Base-by-base conservation (phyloP, 192 early-diverging fungal species). In the Coemansia sp. region DNA sequence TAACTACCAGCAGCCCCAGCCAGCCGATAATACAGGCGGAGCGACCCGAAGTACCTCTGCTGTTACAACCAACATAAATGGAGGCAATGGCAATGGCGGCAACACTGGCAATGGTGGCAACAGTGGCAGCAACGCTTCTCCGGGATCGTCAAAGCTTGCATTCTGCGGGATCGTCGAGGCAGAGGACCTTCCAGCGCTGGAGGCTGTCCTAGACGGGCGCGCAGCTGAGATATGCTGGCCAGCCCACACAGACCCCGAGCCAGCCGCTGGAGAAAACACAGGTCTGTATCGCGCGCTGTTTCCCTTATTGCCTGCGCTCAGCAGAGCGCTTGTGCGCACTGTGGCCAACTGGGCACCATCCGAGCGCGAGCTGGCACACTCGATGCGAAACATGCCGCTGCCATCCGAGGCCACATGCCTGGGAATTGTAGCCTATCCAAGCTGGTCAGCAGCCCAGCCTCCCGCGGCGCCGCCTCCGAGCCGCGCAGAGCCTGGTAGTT, bases 161-260 rank as follows among this genome's bases (percentile, higher is more conserved):
- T 62, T 73, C 46, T 66, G 70, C 50, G 71, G 71, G 30, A 53
- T 74, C 20, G 54, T 67, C 15, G 71, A 74, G 55, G 47, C 59
- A 5, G 71, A 74, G 52, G 71, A 74, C 13, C 37, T 74, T 38
- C 63, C 71, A 2, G 64, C 49, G 15, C 59, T 74, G 15, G 71
- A 74, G 38, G 11, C 25, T 19, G 32, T 20, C 1, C 38, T 74
- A 50, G 71, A 74, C 28, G 54, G 55, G 0, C 48, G 41, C 17
- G 43, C 24, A 3, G 24, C 6, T 18, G 19, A 23, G 10, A 2
- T 33, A 2, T 2, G 5, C 11, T 74, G 71, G 71, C 71, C 71
- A 0, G 20, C 35, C 0, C 14, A 20, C 50, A 74, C 71, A 2
- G 50, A 49, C 3, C 30, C 35, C 7, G 46, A 45, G 23, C 27